These are phyloP conservation scores for Phylloboletellus chloephorus DNA, from an alignment of 1,284 basidiomycete species.

Conservation along the genomic window DNA sequence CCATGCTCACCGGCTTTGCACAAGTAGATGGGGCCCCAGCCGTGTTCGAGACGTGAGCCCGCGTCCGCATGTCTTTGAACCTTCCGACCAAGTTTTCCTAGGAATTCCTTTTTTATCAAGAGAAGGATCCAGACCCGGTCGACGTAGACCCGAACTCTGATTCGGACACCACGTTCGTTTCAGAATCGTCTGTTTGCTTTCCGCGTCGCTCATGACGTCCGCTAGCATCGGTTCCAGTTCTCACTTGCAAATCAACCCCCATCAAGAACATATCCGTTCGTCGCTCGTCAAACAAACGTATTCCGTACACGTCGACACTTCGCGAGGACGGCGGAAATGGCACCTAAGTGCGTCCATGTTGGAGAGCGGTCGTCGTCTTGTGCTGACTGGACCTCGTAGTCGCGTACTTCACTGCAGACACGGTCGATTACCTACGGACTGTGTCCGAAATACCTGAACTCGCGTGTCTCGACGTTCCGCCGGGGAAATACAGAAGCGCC, in stretches of 20 bases:
- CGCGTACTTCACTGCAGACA: slow-evolving; percentile 65
- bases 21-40: slow-evolving; percentile 63
- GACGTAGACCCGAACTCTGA: slow-evolving; percentile 45
- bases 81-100: slow-evolving; percentile 26
- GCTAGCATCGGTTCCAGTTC: slow-evolving; percentile 33
- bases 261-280: slow-evolving; percentile 39
- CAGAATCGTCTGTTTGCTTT: background rate
- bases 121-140: slow-evolving; percentile 44
- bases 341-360: slow-evolving; percentile 56
- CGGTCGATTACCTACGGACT: slow-evolving; percentile 48
- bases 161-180: slow-evolving; percentile 39
- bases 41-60: slow-evolving; percentile 64
- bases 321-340: slow-evolving; percentile 65
- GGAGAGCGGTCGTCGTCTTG: slow-evolving; percentile 1
- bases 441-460: slow-evolving; percentile 56
- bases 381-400: slow-evolving; percentile 37
- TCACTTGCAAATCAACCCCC: slow-evolving; percentile 31
- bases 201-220: slow-evolving; percentile 16
- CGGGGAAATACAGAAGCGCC: slow-evolving; percentile 58
- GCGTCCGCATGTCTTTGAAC: slow-evolving; percentile 4
- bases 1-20: slow-evolving; percentile 18
- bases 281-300: slow-evolving; percentile 74
- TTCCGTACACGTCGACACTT: slow-evolving; percentile 63
- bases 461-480: slow-evolving; percentile 48
- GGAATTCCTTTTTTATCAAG: slow-evolving; percentile 77